Evolutionary conservation across 129 eudicot genomes (phyloP), one percentile per base, ranked within the genome.

Genomic region (Lactuca sativa): DNA sequence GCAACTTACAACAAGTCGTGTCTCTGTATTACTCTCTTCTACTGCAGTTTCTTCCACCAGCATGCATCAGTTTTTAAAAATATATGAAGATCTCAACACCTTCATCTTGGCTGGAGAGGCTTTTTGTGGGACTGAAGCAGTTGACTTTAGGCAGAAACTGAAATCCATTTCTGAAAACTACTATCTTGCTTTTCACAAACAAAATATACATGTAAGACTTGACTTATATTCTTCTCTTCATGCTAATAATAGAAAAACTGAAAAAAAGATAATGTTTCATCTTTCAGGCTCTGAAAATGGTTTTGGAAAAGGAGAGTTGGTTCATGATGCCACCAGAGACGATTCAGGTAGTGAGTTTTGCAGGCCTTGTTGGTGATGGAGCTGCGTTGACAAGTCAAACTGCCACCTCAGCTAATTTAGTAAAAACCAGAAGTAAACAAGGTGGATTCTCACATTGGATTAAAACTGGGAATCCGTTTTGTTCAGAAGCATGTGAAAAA

Each of bases 301-400:
- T 88, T 51, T 71, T 88, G 90, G 97, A 91, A 80, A 86, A 72
- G 86, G 97, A 91, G 81, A 86, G 67, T 78, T 91, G 97, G 97
- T 72, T 81, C 74, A 70, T 67, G 72, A 51, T 91, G 86, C 96
- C 97, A 25, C 80, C 81, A 11, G 97, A 88, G 69, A 83, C 90
- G 32, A 78, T 84, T 65, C 90, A 88, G 62, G 88, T 74, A 38
- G 92, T 91, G 70, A 91, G 96, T 72, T 91, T 91, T 74, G 84
- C 97, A 1, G 97, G 97, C 36, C 89, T 91, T 81, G 80, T 91
- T 70, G 97, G 97, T 76, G 97, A 91, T 80, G 97, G 97, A 81
- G 97, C 93, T 74, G 93, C 93, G 17, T 71, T 86, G 57, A 72
- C 86, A 47, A 85, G 73, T 78, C 78, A 86, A 63, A 81, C 95